Evolutionary conservation across 2,329 filamentous ascomycete genomes (phyloP).

Genomic region (Zymoseptoria pseudotritici): DNA sequence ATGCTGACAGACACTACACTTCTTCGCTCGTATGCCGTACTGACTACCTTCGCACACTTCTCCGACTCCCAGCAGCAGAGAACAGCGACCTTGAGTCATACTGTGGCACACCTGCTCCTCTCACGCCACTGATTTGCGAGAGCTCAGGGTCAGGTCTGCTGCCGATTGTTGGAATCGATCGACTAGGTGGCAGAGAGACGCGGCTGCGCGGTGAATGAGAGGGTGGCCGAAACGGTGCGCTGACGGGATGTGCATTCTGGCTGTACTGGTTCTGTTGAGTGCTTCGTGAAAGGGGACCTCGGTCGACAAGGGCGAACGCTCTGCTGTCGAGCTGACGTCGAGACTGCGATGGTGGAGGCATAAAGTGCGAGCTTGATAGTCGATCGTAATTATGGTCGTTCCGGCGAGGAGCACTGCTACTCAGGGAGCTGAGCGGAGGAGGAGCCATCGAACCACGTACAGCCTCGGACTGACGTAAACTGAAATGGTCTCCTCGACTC

Average conservation of each 20-base stretch:
- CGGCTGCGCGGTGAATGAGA: constrained; percentile 8
- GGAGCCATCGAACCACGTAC: neutral
- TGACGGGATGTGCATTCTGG: neutral
- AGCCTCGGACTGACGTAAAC: neutral
- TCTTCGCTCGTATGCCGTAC: too few species aligned
- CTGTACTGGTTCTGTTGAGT: neutral
- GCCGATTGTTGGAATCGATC: neutral
- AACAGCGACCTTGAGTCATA: constrained; percentile 7
- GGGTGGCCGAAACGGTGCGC: neutral
- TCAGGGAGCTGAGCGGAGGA: neutral
- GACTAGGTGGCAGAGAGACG: constrained; percentile 12
- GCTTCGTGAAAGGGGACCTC: neutral
- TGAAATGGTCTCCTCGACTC: neutral
- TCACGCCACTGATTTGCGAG: constrained; percentile 20
- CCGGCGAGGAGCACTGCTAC: neutral
- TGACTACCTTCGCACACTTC: neutral
- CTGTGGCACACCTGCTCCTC: constrained; percentile 15
- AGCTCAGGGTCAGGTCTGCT: constrained; percentile 12
- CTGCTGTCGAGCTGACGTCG: neutral
- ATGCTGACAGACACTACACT: too few species aligned
- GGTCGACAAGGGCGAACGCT: neutral
- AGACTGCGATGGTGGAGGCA: neutral
- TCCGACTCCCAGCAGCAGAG: constrained; percentile 16
- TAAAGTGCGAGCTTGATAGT: neutral
- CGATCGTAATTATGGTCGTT: neutral